phyloP scores from a whole-genome alignment of 2,329 filamentous ascomycete genomes.

The Cryphonectria radicalis region DNA sequence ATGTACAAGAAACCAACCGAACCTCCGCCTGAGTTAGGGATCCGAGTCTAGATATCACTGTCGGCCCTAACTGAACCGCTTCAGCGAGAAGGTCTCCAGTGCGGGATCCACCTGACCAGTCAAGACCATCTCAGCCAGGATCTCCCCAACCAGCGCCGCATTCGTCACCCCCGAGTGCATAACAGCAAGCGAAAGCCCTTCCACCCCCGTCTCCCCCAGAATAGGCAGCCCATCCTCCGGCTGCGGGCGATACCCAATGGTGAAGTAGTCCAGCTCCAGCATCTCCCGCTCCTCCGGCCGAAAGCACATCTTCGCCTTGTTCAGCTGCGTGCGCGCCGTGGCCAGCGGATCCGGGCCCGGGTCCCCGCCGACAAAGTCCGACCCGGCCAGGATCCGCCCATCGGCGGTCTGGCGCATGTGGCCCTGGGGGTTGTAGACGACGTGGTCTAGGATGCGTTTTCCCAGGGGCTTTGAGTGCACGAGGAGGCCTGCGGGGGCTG shows the following conservation, averaged over 20 bases:
- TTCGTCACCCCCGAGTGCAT: conserved; percentile 40
- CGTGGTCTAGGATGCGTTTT: conserved; percentile 31
- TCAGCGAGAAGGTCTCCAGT: conserved; percentile 29
- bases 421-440: conserved; percentile 34
- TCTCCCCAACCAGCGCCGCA: conserved; percentile 35
- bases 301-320: conserved; percentile 31
- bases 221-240: conserved; percentile 38
- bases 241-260: conserved; percentile 36
- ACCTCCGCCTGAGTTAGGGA: not conserved
- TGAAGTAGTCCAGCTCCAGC: conserved; percentile 38
- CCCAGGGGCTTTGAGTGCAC: conserved; percentile 36
- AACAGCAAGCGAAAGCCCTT: conserved; percentile 38
- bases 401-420: conserved; percentile 39
- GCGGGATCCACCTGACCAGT: conserved; percentile 31
- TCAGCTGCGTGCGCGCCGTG: conserved; percentile 34
- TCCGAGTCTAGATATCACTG: not conserved
- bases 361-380: conserved; percentile 31
- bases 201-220: conserved; percentile 34
- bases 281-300: conserved; percentile 27
- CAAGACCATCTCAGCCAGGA: conserved; percentile 31
- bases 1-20: not conserved
- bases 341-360: conserved; percentile 33
- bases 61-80: conserved; percentile 24
- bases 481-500: conserved; percentile 35
- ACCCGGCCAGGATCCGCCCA: conserved; percentile 35